Base-by-base conservation (phyloP, 208 protist species). In the Crithidia brevicula region DNA sequence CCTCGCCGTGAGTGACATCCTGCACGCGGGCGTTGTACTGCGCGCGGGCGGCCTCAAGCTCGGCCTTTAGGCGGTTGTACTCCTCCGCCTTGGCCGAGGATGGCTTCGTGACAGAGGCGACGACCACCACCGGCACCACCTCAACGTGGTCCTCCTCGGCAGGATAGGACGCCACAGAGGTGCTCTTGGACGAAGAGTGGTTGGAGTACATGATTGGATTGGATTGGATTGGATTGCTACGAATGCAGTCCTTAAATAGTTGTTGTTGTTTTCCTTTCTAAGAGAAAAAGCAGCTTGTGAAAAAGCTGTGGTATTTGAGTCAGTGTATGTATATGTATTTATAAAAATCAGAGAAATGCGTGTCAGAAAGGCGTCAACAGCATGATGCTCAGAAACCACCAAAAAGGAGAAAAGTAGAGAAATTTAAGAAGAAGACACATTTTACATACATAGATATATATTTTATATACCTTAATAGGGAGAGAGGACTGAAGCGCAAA, bases 21-120 rank as follows among this genome's bases (percentile, higher is more conserved):
- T 38, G 36, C 18, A 83, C 45, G 22, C 79, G 82, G 36, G 52
- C 47, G 8, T 82, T 46, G n/a, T 82, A 49, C 8, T 59, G 71
- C 7, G 72, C 74, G 5, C 71, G 65, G 20, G 64, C 72, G 45
- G 72, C 38, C 30, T 74, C 43, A n/a, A 76, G 18, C 49, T 69
- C 57, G 4, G 42, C 70, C 70, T 76, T 76, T 10, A 57, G 54
- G 6, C 36, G 56, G 33, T 49, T 16, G 40, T 68, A 74, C 31
- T 67, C 68, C 38, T 10, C 40, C 27, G 42, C 11, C 52, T 61
- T 3, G 23, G 13, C 42, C 5, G 25, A 10, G 27, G 49, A 30
- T 27, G n/a, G 6, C 40, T 45, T 33, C 18, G n/a, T 0, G n/a
- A 22, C 22, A 2, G 47, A 15, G 13, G 23, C 62, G 27, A 27